phyloP scores from a whole-genome alignment of 768 basidiomycete species.

The Podaxis sp. region DNA sequence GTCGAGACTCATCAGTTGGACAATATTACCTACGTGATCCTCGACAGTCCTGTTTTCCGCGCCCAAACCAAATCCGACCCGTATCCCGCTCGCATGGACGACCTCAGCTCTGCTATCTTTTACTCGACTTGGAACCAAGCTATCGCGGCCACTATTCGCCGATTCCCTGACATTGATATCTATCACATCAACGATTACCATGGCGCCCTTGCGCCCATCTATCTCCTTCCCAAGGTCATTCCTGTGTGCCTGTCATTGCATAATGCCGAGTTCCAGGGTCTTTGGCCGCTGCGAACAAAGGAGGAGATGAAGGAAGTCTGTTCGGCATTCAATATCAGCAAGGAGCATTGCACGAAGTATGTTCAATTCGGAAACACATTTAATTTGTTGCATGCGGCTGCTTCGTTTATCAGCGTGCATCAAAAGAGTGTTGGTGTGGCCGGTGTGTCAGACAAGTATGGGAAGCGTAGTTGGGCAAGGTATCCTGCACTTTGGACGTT shows the following conservation, averaged over 20 bases:
- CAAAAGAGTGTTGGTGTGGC: conserved; percentile 94
- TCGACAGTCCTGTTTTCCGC: conserved; percentile 95
- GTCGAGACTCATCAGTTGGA: conserved; percentile 91
- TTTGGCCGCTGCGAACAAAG: conserved; percentile 95
- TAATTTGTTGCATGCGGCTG: conserved; percentile 91
- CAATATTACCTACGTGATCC: conserved; percentile 93
- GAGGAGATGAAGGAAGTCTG: conserved; percentile 99
- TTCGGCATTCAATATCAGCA: conserved; percentile 96
- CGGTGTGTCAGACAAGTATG: conserved; percentile 97
- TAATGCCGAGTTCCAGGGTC: conserved; percentile 97
- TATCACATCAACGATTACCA: conserved; percentile 97
- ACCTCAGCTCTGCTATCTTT: conserved; percentile 94
- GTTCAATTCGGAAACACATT: conserved; percentile 98
- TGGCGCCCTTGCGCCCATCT: conserved; percentile 87
- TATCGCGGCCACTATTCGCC: conserved; percentile 87
- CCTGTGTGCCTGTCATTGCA: conserved; percentile 91
- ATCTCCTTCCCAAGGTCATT: conserved; percentile 87
- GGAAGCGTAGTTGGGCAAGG: conserved; percentile 94
- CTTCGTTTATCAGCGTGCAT: conserved; percentile 88
- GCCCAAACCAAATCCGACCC: conserved; percentile 96
- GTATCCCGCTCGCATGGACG: conserved; percentile 97
- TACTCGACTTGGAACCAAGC: conserved; percentile 99
- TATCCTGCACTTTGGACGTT: conserved; percentile 96
- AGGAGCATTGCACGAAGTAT: conserved; percentile 94
- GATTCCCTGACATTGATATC: conserved; percentile 84